Evolutionary conservation across 2,329 filamentous ascomycete genomes (phyloP).

Genomic region (Cladorrhinum sp.): DNA sequence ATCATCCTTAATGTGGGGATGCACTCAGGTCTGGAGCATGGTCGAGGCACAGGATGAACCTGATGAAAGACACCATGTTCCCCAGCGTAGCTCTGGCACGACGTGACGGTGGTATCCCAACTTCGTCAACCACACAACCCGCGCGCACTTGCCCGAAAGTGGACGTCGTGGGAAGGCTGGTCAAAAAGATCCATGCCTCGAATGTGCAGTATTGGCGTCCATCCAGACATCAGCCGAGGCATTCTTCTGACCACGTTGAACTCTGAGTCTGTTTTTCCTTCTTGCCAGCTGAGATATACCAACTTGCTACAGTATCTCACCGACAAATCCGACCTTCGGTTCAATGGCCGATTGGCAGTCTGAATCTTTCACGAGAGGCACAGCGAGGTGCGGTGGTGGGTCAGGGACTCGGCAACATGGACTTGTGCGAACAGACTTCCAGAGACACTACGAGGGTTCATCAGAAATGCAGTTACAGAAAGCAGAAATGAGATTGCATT

Average conservation of each 20-base stretch:
- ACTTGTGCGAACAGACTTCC: not conserved
- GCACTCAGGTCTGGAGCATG: not conserved
- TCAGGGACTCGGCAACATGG: not conserved
- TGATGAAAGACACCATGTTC: conserved; percentile 11
- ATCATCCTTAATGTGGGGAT: conserved; percentile 10
- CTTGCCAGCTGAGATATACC: not conserved
- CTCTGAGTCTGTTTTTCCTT: not conserved
- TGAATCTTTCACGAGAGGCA: conserved; percentile 4
- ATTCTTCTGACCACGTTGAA: conserved; percentile 4
- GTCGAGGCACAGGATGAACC: conserved; percentile 7
- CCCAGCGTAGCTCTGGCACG: conserved; percentile 10
- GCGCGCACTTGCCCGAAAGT: conserved; percentile 18
- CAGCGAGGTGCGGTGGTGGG: conserved; percentile 3
- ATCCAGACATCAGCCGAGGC: conserved; percentile 9
- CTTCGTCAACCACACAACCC: conserved; percentile 5
- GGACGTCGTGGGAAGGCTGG: conserved; percentile 11
- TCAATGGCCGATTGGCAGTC: conserved; percentile 13
- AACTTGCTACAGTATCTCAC: not conserved
- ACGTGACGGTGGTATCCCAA: conserved; percentile 12
- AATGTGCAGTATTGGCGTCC: conserved; percentile 13
- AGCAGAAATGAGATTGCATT: conserved; percentile 26
- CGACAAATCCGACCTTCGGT: not conserved
- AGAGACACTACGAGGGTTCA: not conserved
- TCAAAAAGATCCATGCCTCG: conserved; percentile 18
- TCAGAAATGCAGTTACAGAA: conserved; percentile 2